Evolutionary conservation across 768 basidiomycete genomes (phyloP).

Genomic region (Russula virescens): DNA sequence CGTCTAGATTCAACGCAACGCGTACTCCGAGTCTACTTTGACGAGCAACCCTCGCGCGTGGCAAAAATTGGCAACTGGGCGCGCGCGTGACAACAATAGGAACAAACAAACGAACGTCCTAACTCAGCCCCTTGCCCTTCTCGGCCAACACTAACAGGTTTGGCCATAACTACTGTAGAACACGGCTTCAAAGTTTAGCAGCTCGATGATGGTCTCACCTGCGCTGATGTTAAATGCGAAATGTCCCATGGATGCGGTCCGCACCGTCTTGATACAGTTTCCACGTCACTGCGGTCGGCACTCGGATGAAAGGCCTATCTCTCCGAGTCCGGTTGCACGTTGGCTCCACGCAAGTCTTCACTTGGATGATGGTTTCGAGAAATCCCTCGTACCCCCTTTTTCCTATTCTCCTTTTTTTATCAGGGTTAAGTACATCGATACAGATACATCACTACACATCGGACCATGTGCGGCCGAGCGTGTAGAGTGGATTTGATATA

Average conservation of each 20-base stretch:
- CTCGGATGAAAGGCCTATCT: background rate
- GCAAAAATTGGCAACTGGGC: constrained; percentile 2
- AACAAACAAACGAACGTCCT: constrained; percentile 6
- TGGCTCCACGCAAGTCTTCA: background rate
- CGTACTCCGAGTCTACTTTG: background rate
- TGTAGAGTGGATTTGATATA: background rate
- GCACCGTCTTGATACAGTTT: background rate
- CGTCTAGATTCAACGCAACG: constrained; percentile 10
- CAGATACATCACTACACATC: background rate
- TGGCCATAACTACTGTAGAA: no score
- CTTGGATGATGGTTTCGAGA: background rate
- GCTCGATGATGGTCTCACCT: background rate
- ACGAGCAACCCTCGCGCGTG: background rate
- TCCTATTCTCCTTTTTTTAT: background rate
- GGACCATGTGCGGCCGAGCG: background rate
- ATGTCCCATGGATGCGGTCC: background rate
- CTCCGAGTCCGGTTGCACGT: background rate
- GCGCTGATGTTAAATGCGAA: background rate
- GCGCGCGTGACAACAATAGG: constrained; percentile 9
- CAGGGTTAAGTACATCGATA: background rate
- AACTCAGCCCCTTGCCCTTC: no score
- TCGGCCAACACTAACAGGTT: no score
- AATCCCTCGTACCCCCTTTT: background rate
- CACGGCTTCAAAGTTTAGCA: background rate
- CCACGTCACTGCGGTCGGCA: background rate